A percentile compares a stretch with the other conserved stretches of the same genome.
These are phyloP conservation scores for Claviceps pazoutovae DNA, from an alignment of 2,329 filamentous ascomycete species.

Conservation along the genomic window DNA sequence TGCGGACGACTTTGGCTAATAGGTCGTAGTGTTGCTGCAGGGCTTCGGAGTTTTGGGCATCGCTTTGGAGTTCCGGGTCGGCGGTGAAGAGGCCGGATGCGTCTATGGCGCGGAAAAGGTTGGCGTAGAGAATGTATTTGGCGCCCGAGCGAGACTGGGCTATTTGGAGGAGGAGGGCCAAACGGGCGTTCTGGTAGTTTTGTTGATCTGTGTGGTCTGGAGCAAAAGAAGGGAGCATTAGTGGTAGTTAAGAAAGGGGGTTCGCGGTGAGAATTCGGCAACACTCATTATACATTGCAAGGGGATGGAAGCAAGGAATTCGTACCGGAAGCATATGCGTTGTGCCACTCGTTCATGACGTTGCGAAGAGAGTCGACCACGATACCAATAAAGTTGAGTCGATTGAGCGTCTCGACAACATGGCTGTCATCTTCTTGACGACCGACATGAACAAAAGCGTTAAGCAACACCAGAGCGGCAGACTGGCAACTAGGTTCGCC, in stretches of 20 bases:
- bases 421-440: constrained; percentile 57
- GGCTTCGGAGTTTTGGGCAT: constrained; percentile 54
- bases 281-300: neutral
- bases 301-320: neutral
- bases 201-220: constrained; percentile 28
- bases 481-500: constrained; percentile 72
- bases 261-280: neutral
- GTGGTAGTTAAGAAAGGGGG: neutral
- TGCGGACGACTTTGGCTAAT: constrained; percentile 63
- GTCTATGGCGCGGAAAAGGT: constrained; percentile 69
- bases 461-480: constrained; percentile 73
- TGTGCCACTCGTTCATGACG: constrained; percentile 58
- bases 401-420: constrained; percentile 65
- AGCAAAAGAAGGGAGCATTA: neutral
- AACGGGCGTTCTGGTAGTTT: constrained; percentile 52
- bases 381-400: constrained; percentile 81
- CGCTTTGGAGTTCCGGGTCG: constrained; percentile 83
- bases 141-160: constrained; percentile 77
- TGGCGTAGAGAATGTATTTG: constrained; percentile 73
- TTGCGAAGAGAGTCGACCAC: constrained; percentile 76
- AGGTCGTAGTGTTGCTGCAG: constrained; percentile 74
- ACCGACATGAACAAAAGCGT: constrained; percentile 60
- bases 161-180: constrained; percentile 71
- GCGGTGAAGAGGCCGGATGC: constrained; percentile 75
- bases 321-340: constrained; percentile 41